Evolutionary conservation across 2,329 filamentous ascomycete genomes (phyloP).

Genomic region (Neopestalotiopsis sp.): DNA sequence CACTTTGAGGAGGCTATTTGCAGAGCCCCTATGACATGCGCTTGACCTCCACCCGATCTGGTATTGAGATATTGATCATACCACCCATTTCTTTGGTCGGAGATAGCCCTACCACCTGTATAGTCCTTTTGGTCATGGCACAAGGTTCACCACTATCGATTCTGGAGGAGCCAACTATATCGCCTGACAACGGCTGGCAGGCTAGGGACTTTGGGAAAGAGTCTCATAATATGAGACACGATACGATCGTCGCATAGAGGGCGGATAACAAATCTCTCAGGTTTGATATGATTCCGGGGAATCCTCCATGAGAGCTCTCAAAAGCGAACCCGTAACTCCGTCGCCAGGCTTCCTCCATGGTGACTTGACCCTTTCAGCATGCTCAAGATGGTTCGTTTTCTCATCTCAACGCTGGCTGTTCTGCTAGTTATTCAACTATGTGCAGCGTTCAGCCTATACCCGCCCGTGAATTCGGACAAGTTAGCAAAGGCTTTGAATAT

Average conservation of each 20-base stretch:
- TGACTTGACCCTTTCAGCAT: no score
- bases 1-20: neutral
- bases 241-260: neutral
- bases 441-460: slow-evolving; percentile 9
- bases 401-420: neutral
- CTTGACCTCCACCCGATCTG: neutral
- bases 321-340: neutral
- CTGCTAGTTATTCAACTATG: neutral
- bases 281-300: neutral
- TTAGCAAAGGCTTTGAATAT: neutral
- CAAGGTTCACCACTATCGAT: neutral
- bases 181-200: neutral
- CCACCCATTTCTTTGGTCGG: neutral
- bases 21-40: neutral
- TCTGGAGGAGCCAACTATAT: no score
- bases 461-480: neutral
- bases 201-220: neutral
- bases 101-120: neutral
- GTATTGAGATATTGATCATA: neutral
- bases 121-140: neutral
- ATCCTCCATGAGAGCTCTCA: neutral
- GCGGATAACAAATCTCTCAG: neutral
- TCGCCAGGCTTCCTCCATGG: no score
- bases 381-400: neutral
- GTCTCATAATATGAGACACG: neutral